These are phyloP conservation scores for Tolypocladium paradoxum DNA, from an alignment of 2,329 filamentous ascomycete genomes.

Conservation along the genomic window DNA sequence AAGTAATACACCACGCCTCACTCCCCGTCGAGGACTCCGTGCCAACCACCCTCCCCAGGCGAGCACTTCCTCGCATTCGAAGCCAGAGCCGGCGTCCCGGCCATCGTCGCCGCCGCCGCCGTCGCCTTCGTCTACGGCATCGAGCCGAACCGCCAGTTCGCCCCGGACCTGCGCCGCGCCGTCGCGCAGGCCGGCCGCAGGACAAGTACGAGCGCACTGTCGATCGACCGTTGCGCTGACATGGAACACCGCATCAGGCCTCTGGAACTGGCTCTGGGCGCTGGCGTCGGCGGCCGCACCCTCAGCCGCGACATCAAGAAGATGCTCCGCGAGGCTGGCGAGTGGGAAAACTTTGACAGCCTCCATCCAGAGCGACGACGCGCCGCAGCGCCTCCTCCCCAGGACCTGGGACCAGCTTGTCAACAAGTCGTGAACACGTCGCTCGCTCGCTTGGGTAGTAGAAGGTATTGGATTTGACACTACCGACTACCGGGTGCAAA, in stretches of 20 bases:
- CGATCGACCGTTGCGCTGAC: constrained; percentile 7
- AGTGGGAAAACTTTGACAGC: constrained; percentile 20
- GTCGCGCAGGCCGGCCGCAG: constrained; percentile 13
- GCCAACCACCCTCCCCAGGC: background rate
- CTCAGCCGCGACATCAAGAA: constrained; percentile 16
- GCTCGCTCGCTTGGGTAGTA: background rate
- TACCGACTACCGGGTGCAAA: background rate
- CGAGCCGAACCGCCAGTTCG: constrained; percentile 27
- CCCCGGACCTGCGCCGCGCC: constrained; percentile 17
- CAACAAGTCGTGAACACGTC: constrained; percentile 7
- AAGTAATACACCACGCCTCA: background rate
- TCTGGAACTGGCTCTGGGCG: constrained; percentile 19
- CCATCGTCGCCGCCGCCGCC: constrained; percentile 4
- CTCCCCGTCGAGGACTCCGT: background rate
- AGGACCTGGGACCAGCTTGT: constrained; percentile 19
- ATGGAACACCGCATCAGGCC: constrained; percentile 5
- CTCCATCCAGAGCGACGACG: constrained; percentile 16
- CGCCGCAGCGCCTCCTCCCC: constrained; percentile 17
- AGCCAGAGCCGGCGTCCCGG: background rate
- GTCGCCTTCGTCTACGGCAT: constrained; percentile 26
- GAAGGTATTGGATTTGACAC: background rate
- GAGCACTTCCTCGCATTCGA: background rate
- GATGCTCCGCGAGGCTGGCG: constrained; percentile 15
- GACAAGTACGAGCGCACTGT: constrained; percentile 23
- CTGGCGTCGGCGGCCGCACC: constrained; percentile 17